Conservation (phyloP, 2,329 filamentous ascomycete species). For the Xylariaceae sp. region DNA sequence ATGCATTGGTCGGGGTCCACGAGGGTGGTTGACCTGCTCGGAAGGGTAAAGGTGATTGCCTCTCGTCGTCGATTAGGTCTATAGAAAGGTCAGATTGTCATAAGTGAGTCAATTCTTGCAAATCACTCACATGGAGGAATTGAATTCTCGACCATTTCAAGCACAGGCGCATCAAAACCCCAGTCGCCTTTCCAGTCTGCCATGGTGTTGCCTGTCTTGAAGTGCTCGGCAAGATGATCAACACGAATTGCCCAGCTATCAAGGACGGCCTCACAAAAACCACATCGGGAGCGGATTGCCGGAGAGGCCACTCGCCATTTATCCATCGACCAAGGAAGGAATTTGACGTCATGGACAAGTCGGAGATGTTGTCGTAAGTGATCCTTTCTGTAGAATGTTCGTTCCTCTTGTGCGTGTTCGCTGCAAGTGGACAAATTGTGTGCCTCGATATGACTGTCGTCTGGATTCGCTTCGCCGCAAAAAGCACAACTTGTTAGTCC, state of each 20-base stretch:
- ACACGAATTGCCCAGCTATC: conserved; percentile 56
- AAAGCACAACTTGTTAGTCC: conserved; percentile 54
- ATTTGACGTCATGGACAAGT: conserved; percentile 59
- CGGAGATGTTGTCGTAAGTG: conserved; percentile 61
- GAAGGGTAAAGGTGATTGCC: conserved; percentile 51
- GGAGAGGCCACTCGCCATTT: conserved; percentile 55
- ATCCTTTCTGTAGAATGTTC: conserved; percentile 62
- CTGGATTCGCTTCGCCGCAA: conserved; percentile 51
- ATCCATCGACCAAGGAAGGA: conserved; percentile 58
- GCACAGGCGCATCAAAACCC: conserved; percentile 58
- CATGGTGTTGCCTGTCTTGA: conserved; percentile 61
- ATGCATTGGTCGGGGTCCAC: conserved; percentile 50
- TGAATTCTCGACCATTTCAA: conserved; percentile 60
- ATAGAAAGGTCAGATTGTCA: conserved; percentile 34
- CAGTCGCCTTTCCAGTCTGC: conserved; percentile 65
- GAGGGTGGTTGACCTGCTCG: conserved; percentile 41
- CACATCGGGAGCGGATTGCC: conserved; percentile 57
- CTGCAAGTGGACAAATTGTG: conserved; percentile 61
- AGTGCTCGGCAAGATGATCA: conserved; percentile 62
- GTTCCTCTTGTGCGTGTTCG: conserved; percentile 56
- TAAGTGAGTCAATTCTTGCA: conserved; percentile 30
- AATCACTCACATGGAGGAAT: conserved; percentile 57
- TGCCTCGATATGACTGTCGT: conserved; percentile 49
- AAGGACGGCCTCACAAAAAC: conserved; percentile 59
- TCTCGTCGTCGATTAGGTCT: conserved; percentile 61